Conservation (phyloP, 768 basidiomycete species). For the Pleurotus eryngii region DNA sequence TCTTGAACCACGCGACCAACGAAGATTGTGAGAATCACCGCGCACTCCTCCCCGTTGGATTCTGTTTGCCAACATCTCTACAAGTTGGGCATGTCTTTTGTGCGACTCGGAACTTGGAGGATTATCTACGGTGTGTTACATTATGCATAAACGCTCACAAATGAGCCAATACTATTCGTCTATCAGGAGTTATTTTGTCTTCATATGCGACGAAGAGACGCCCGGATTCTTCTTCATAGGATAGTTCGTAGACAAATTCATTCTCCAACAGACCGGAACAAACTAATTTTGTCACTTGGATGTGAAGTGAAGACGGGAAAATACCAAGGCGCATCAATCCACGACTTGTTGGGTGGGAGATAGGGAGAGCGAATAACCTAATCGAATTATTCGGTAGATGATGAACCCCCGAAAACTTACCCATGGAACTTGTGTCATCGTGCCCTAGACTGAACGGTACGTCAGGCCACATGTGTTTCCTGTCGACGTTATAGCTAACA, state of each 20-base stretch:
- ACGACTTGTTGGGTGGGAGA: neutral
- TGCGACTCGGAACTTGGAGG: too few species aligned
- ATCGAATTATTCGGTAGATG: too few species aligned
- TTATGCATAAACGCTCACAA: too few species aligned
- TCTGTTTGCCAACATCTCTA: too few species aligned
- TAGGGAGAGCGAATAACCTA: neutral
- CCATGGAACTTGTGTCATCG: neutral
- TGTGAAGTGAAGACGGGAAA: neutral
- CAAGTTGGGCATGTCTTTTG: too few species aligned
- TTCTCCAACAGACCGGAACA: neutral
- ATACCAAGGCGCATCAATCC: neutral
- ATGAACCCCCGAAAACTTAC: neutral
- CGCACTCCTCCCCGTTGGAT: too few species aligned
- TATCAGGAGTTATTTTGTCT: too few species aligned
- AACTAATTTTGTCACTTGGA: neutral
- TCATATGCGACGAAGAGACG: too few species aligned
- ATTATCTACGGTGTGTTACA: too few species aligned
- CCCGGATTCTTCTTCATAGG: conserved; percentile 5
- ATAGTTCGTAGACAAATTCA: neutral
- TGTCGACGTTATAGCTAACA: neutral
- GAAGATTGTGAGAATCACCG: too few species aligned
- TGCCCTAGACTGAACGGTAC: neutral
- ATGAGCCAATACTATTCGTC: too few species aligned
- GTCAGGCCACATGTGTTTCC: neutral
- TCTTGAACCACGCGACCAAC: too few species aligned